A percentile compares a stretch with the other conserved stretches of the same genome.
Evolutionary conservation across 2,329 filamentous ascomycete species (phyloP).

Genomic region (Torrubiella hemipterigena): DNA sequence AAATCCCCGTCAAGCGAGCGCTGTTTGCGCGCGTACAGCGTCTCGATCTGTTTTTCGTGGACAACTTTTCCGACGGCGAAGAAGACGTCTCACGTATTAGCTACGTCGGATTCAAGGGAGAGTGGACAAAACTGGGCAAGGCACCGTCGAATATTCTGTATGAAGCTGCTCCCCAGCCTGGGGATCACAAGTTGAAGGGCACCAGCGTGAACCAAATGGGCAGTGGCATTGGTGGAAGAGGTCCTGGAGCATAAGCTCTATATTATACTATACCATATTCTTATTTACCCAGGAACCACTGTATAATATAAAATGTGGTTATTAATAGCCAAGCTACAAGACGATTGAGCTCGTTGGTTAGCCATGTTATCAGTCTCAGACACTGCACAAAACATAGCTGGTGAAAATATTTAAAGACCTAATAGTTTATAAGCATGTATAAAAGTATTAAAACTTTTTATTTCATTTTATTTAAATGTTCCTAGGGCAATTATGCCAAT

Average conservation of each 20-base stretch:
- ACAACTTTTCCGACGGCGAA: slow-evolving; percentile 75
- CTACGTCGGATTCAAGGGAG: slow-evolving; percentile 88
- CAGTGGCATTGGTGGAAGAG: slow-evolving; percentile 35
- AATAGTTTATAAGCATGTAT: too few species aligned
- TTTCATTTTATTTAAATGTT: too few species aligned
- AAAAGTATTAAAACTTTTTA: too few species aligned
- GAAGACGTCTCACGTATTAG: slow-evolving; percentile 68
- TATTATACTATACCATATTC: neutral
- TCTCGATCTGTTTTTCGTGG: slow-evolving; percentile 76
- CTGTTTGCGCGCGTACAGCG: slow-evolving; percentile 77
- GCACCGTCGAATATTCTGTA: slow-evolving; percentile 74
- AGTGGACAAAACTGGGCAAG: slow-evolving; percentile 73
- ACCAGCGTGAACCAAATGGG: slow-evolving; percentile 42
- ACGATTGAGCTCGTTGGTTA: too few species aligned
- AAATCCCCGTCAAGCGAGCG: slow-evolving; percentile 77
- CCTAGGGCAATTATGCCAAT: too few species aligned
- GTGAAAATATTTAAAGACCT: too few species aligned
- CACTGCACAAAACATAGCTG: too few species aligned
- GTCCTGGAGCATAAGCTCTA: slow-evolving; percentile 14
- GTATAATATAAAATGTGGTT: too few species aligned
- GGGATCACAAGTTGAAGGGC: slow-evolving; percentile 64
- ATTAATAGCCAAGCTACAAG: too few species aligned
- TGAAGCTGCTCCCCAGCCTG: slow-evolving; percentile 85
- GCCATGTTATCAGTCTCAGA: too few species aligned
- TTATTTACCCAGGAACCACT: neutral